Conservation (phyloP, 148 eudicot genomes). For the Chenopodium berlandieri region DNA sequence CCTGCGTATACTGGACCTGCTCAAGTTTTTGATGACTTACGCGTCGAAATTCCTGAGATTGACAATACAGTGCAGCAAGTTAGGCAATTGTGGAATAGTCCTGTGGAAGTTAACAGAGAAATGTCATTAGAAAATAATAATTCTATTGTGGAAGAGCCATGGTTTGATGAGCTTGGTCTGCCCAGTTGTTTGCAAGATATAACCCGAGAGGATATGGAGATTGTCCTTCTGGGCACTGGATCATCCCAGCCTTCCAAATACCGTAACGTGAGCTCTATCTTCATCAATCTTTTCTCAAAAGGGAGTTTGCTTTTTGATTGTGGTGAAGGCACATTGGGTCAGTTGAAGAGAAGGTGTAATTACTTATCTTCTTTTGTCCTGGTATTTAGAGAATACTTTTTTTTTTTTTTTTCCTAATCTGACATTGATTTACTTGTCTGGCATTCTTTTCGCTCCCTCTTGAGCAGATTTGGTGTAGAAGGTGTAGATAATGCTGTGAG, state of each 20-base stretch:
- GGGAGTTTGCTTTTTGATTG: slow-evolving; percentile 90
- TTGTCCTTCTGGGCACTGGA: slow-evolving; percentile 93
- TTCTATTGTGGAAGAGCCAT: slow-evolving; percentile 57
- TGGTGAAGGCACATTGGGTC: slow-evolving; percentile 96
- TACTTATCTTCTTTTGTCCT: neutral
- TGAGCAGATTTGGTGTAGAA: slow-evolving; percentile 71
- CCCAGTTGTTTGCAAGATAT: slow-evolving; percentile 80
- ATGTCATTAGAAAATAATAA: slow-evolving; percentile 20
- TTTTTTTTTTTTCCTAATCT: neutral
- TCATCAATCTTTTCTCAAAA: slow-evolving; percentile 79
- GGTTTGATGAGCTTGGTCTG: slow-evolving; percentile 53
- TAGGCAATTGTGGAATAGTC: slow-evolving; percentile 42
- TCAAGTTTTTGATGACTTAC: slow-evolving; percentile 55
- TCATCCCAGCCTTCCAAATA: slow-evolving; percentile 99
- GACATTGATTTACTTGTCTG: neutral
- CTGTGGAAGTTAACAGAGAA: slow-evolving; percentile 20
- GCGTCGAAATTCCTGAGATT: slow-evolving; percentile 75
- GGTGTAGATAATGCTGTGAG: slow-evolving; percentile 83
- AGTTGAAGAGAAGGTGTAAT: slow-evolving; percentile 84
- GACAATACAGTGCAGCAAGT: slow-evolving; percentile 62
- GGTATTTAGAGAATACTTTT: neutral
- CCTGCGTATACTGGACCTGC: slow-evolving; percentile 38
- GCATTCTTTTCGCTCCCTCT: neutral
- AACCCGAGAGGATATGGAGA: slow-evolving; percentile 87
- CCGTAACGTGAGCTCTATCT: slow-evolving; percentile 84